Percentiles rank a stretch among this genome's conserved stretches.
These are phyloP conservation scores for Aspergillus ochraceoroseus DNA, from an alignment of 2,329 filamentous ascomycete species.

Conservation along the genomic window DNA sequence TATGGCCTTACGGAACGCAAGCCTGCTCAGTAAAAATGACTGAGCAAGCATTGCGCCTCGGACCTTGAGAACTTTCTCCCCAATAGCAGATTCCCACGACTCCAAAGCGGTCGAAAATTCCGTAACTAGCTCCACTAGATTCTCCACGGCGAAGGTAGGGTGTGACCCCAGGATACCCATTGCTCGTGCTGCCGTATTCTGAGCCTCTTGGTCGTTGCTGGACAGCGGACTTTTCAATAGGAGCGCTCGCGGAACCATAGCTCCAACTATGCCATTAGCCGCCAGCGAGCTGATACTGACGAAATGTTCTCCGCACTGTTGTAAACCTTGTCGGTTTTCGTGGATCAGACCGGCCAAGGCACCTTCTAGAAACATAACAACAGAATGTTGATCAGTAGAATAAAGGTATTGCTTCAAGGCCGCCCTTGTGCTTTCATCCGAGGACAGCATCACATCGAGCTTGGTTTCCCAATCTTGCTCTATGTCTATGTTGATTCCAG, in stretches of 20 bases:
- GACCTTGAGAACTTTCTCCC: constrained; percentile 54
- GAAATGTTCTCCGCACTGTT: constrained; percentile 47
- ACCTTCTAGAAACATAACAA: constrained; percentile 43
- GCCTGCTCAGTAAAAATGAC: constrained; percentile 55
- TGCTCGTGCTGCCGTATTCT: constrained; percentile 62
- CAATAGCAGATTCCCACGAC: constrained; percentile 56
- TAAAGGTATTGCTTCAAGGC: constrained; percentile 44
- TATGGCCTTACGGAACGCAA: constrained; percentile 47
- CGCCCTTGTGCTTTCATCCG: constrained; percentile 61
- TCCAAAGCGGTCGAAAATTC: constrained; percentile 47
- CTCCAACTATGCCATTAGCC: constrained; percentile 50
- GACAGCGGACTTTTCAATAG: constrained; percentile 58
- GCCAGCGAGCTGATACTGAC: constrained; percentile 53
- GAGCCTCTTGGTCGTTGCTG: constrained; percentile 66
- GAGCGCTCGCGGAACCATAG: constrained; percentile 47
- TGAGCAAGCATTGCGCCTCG: constrained; percentile 59
- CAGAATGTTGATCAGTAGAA: constrained; percentile 32
- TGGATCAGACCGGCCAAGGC: constrained; percentile 45
- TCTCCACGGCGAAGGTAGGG: constrained; percentile 37
- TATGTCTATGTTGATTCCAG: constrained; percentile 48
- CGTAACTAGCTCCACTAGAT: constrained; percentile 44
- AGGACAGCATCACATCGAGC: constrained; percentile 66
- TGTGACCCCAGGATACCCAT: constrained; percentile 75
- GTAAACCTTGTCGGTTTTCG: constrained; percentile 40
- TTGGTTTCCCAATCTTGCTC: constrained; percentile 82